phyloP scores from a whole-genome alignment of 2,329 filamentous ascomycete genomes.

The Scytalidium sp. region DNA sequence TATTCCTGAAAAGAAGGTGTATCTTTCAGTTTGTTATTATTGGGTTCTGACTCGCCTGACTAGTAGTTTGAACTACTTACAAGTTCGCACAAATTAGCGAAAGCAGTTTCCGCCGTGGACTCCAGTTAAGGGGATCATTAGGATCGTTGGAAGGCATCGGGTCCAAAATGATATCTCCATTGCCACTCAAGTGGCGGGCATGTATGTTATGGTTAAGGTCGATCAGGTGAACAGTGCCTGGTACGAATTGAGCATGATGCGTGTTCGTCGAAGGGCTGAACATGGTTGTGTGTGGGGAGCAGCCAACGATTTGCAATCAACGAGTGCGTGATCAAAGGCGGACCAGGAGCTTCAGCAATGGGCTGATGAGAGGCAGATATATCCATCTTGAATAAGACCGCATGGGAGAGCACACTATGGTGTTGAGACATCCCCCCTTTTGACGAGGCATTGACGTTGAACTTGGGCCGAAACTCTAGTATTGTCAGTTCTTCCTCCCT shows the following conservation, averaged over 20 bases:
- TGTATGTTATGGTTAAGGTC: conserved; percentile 14
- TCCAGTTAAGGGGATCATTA: conserved; percentile 34
- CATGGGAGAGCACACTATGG: not conserved
- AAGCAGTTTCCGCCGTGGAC: conserved; percentile 22
- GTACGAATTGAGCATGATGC: conserved; percentile 5
- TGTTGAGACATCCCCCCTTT: not conserved
- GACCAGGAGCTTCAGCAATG: not conserved
- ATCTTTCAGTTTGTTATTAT: conserved; percentile 13
- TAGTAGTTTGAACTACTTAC: conserved; percentile 11
- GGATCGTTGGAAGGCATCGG: conserved; percentile 26
- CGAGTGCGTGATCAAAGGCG: not conserved
- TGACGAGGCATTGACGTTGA: not conserved
- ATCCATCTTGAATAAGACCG: not conserved
- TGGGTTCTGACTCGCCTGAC: conserved; percentile 35
- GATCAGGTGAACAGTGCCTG: conserved; percentile 22
- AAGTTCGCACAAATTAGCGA: not conserved
- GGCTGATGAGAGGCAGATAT: not conserved
- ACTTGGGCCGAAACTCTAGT: not conserved
- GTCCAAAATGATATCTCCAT: conserved; percentile 20
- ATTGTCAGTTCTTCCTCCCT: not conserved
- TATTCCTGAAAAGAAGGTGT: conserved; percentile 43
- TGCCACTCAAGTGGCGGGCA: conserved; percentile 7
- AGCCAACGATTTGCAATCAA: not conserved
- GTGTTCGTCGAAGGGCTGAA: not conserved
- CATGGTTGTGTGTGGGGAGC: not conserved